Evolutionary conservation across 495 filamentous ascomycete genomes (phyloP).

Genomic region (Zalerion maritima): DNA sequence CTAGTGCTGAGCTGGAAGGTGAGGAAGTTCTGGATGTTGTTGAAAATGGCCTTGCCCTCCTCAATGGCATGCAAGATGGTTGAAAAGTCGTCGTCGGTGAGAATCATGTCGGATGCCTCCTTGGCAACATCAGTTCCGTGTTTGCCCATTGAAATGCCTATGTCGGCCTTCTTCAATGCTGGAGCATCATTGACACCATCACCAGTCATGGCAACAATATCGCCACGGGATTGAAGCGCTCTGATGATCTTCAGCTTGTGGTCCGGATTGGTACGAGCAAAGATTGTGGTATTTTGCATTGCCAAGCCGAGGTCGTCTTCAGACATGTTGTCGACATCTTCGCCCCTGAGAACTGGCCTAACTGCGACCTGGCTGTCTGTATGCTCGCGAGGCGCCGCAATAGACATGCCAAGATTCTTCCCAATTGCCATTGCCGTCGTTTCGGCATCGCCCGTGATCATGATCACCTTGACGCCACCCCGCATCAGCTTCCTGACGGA

Average conservation of each 20-base stretch:
- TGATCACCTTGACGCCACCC: conserved; percentile 88
- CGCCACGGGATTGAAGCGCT: conserved; percentile 81
- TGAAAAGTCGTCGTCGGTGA: conserved; percentile 95
- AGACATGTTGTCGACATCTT: conserved; percentile 83
- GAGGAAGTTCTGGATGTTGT: conserved; percentile 98
- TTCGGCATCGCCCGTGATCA: conserved; percentile 96
- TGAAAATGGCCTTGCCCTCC: conserved; percentile 97
- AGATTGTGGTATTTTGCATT: conserved; percentile 79
- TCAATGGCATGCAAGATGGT: conserved; percentile 94
- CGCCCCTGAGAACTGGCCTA: conserved; percentile 69
- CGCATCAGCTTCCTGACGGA: conserved; percentile 84
- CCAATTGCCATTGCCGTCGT: conserved; percentile 89
- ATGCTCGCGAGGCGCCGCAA: conserved; percentile 31
- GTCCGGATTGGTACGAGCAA: conserved; percentile 89
- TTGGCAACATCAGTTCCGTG: conserved; percentile 96
- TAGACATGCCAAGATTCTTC: conserved; percentile 81
- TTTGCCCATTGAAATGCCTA: conserved; percentile 92
- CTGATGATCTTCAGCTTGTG: conserved; percentile 95
- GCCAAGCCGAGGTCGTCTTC: conserved; percentile 67
- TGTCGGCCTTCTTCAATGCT: conserved; percentile 92
- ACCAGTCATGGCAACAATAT: conserved; percentile 97
- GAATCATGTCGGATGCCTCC: conserved; percentile 98
- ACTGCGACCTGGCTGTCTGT: conserved; percentile 29
- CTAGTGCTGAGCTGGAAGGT: conserved; percentile 98
- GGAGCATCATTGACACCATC: conserved; percentile 97